A percentile compares a stretch with the other conserved stretches of the same genome.
Evolutionary conservation across 345 rosid species (phyloP).

Genomic region (Euclidium syriacum): DNA sequence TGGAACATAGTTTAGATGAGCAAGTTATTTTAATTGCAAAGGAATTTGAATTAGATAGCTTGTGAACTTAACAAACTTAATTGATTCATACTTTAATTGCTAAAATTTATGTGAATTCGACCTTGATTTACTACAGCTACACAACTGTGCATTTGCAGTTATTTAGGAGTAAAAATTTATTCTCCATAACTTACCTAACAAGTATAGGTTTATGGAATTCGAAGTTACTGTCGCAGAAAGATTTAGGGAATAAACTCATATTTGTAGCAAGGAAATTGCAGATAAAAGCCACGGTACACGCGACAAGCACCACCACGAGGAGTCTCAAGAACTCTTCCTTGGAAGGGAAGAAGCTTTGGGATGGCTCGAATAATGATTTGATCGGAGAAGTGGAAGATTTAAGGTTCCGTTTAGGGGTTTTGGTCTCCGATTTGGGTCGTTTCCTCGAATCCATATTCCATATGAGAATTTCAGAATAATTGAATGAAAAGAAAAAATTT

Average conservation of each 20-base stretch:
- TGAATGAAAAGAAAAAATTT: background rate
- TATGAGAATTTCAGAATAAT: background rate
- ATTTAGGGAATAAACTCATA: slow-evolving; percentile 37
- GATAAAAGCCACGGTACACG: slow-evolving; percentile 57
- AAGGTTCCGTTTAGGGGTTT: slow-evolving; percentile 29
- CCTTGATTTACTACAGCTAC: no score
- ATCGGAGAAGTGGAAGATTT: slow-evolving; percentile 24
- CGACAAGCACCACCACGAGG: slow-evolving; percentile 48
- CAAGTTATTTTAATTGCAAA: no score
- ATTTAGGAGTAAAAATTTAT: no score
- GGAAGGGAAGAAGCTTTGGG: slow-evolving; percentile 62
- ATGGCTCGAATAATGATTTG: slow-evolving; percentile 49
- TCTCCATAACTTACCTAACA: slow-evolving; percentile 56
- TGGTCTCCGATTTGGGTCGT: slow-evolving; percentile 35
- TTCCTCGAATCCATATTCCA: slow-evolving; percentile 38
- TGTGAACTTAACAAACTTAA: no score
- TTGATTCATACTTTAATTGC: no score
- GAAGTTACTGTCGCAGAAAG: slow-evolving; percentile 53
- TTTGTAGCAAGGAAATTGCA: slow-evolving; percentile 45
- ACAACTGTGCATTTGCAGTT: no score
- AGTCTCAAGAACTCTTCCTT: slow-evolving; percentile 51
- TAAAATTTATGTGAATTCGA: no score
- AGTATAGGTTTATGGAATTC: slow-evolving; percentile 36
- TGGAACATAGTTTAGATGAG: no score
- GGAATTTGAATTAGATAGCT: no score